Percentiles rank a stretch among this genome's conserved stretches.
Conservation (phyloP, 2,329 filamentous ascomycete genomes). For the Trichoderma sp. region DNA sequence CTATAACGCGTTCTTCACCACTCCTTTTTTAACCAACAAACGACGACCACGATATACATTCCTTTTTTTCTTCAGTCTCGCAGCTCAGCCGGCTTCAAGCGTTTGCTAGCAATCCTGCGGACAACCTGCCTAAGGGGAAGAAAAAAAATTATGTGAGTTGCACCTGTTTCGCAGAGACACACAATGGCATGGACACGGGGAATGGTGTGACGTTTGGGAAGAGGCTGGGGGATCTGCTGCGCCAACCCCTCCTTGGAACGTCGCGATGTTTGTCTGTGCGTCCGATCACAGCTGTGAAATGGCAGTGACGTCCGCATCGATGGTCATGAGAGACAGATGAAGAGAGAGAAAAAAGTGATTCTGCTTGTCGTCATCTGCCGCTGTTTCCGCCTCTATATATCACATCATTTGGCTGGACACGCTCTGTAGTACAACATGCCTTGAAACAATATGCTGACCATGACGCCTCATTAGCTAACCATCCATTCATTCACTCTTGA, state of each 20-base stretch:
- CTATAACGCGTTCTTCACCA: conserved; percentile 17
- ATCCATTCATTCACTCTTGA: conserved; percentile 14
- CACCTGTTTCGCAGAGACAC: conserved; percentile 18
- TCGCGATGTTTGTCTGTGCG: conserved; percentile 8
- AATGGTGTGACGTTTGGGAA: conserved; percentile 17
- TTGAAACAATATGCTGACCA: conserved; percentile 13
- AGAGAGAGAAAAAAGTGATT: not conserved
- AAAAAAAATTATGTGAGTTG: conserved; percentile 15
- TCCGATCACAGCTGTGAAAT: not conserved
- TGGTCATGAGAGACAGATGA: not conserved
- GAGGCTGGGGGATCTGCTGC: conserved; percentile 6
- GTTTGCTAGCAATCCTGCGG: not conserved
- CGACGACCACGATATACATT: conserved; percentile 10
- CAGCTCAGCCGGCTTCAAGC: not conserved
- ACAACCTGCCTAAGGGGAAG: not conserved
- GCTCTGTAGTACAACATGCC: not conserved
- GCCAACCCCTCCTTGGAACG: conserved; percentile 20
- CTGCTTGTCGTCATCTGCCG: not conserved
- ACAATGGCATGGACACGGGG: conserved; percentile 5
- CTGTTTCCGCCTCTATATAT: not conserved
- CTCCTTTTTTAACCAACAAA: conserved; percentile 5
- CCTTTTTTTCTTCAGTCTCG: conserved; percentile 1
- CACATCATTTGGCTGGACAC: not conserved
- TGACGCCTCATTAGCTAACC: not conserved
- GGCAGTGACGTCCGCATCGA: not conserved